A percentile compares a stretch with the other conserved stretches of the same genome.
phyloP scores from a whole-genome alignment of 176 grass and related monocot species.

The Chrysopogon serrulatus region DNA sequence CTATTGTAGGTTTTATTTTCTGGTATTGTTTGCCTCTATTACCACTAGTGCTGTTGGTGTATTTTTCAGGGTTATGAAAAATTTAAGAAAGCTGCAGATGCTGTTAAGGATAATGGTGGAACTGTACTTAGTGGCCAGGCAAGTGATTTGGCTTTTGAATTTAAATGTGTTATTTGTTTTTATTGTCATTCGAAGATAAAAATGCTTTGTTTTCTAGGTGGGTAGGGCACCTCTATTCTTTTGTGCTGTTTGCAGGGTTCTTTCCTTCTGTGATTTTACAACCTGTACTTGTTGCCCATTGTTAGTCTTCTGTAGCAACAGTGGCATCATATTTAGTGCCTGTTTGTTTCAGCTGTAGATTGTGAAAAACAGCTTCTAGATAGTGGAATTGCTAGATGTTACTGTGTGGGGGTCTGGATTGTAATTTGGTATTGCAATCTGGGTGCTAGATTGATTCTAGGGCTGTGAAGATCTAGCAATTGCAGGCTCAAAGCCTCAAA shows the following conservation, averaged over 20 bases:
- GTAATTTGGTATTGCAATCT: neutral
- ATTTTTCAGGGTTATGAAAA: conserved; percentile 80
- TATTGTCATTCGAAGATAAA: neutral
- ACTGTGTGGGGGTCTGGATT: neutral
- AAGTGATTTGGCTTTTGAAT: conserved; percentile 34
- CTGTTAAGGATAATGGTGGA: conserved; percentile 67
- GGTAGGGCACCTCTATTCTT: neutral
- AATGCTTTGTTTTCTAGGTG: neutral
- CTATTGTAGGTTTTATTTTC: neutral
- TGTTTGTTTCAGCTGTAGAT: neutral
- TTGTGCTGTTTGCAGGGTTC: neutral
- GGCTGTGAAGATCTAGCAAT: neutral
- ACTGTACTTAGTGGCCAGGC: conserved; percentile 72
- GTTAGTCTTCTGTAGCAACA: neutral
- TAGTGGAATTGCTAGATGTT: neutral
- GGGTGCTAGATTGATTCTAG: neutral
- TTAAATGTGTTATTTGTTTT: neutral
- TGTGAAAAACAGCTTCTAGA: neutral
- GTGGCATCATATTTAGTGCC: neutral
- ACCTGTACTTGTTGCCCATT: neutral
- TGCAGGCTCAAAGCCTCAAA: neutral
- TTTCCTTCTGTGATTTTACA: neutral
- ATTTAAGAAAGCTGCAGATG: conserved; percentile 90
- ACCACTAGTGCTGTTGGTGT: conserved; percentile 7
- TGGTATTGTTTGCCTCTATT: neutral